A percentile compares a stretch with the other conserved stretches of the same genome.
phyloP scores from a whole-genome alignment of 1,139 yeast genomes.

The Nadsonia starkeyi-henricii region DNA sequence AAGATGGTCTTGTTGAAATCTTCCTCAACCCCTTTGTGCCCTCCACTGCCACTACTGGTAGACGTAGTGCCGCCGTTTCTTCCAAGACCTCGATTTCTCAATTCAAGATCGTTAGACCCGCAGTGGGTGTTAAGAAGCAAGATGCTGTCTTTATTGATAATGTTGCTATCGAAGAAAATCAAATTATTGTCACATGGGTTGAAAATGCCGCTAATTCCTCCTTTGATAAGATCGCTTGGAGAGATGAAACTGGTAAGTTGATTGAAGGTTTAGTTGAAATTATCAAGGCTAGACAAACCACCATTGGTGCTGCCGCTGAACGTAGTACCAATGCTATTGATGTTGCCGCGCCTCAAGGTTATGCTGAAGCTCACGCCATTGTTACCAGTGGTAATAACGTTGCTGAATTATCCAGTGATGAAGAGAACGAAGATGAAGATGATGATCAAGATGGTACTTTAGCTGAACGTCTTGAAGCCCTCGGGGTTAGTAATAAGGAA shows the following conservation, averaged over 20 bases:
- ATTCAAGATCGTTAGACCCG: slow-evolving; percentile 15
- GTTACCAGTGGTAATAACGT: slow-evolving; percentile 33
- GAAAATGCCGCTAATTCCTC: slow-evolving; percentile 55
- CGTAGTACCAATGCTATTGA: slow-evolving; percentile 41
- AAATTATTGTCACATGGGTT: slow-evolving; percentile 48
- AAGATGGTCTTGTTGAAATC: slow-evolving; percentile 49
- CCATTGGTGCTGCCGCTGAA: slow-evolving; percentile 12
- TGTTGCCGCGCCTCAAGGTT: slow-evolving; percentile 48
- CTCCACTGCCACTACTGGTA: slow-evolving; percentile 12
- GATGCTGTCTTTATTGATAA: slow-evolving; percentile 30
- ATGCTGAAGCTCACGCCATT: slow-evolving; percentile 56
- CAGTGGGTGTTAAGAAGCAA: slow-evolving; percentile 6
- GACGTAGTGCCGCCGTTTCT: slow-evolving; percentile 20
- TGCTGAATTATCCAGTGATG: slow-evolving; percentile 28
- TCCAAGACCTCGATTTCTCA: slow-evolving; percentile 15
- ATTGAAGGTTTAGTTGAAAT: slow-evolving; percentile 13
- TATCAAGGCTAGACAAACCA: slow-evolving; percentile 11
- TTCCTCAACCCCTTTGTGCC: slow-evolving; percentile 39
- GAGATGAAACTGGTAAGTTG: slow-evolving; percentile 20
- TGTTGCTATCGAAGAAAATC: slow-evolving; percentile 28
- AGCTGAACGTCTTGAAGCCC: slow-evolving; percentile 29
- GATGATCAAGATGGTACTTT: slow-evolving; percentile 25
- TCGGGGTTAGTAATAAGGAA: slow-evolving; percentile 8
- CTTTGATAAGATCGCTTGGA: slow-evolving; percentile 51
- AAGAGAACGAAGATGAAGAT: slow-evolving; percentile 20